Evolutionary conservation across 306 rosid species (phyloP), one percentile per base, ranked within the genome.

Genomic region (Lablab purpureus): DNA sequence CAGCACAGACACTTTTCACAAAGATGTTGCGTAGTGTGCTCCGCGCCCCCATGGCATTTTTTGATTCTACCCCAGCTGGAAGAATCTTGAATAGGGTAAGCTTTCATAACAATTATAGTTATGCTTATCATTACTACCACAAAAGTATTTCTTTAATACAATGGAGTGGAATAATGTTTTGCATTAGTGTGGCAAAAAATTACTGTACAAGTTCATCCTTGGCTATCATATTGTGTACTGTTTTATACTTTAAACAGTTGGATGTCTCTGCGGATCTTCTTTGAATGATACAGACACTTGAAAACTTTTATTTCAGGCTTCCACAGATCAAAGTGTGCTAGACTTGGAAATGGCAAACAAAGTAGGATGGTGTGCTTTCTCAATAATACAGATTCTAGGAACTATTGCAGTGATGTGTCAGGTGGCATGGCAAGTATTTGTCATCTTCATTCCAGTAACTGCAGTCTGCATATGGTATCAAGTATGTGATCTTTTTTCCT

Each of bases 31-130:
- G 71, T 27, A 90, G 90, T 23, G 74, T 95, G 10, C 77, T 91
- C 77, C 74, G 97, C n/a, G 97, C 99, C 9, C 99, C 98, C 17
- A 95, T 95, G 99, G 34, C 97, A 1, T 95, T 95, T 78, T 95
- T 95, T 28, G 99, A 95, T 83, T 95, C 99, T 55, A 95, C 99
- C 9, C 99, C 99, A 73, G 85, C 97, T n/a, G 99, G 99, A 82
- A 91, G 99, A 88, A 92, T 92, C 82, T 85, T 95, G 78, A 95
- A 93, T 71, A 86, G 99, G 90, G 99, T 95, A 88, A 87, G 55
- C 58, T 58, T 73, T 23, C 65, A 51, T 76, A 43, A 23, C 34
- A 46, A 40, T 74, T 41, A 50, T 52, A 23, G 56, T 66, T 17
- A 3, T 79, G 40, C 21, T n/a, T 49, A 12, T 74, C 13, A n/a